Evolutionary conservation across 192 early-diverging fungal species (phyloP).

Genomic region (Coemansia sp.): DNA sequence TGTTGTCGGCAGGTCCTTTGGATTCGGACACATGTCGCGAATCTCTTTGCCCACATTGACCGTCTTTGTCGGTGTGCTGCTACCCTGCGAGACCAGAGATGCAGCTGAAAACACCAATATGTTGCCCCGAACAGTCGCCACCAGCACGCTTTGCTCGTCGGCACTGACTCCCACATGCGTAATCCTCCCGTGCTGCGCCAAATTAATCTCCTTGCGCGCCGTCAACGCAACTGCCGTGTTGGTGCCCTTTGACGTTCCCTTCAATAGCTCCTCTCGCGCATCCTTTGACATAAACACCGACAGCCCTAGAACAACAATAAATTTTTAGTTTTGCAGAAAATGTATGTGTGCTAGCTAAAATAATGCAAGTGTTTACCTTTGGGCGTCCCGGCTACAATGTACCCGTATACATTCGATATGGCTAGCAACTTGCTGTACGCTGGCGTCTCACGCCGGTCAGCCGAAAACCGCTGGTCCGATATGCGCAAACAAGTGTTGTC

Average conservation of each 20-base stretch:
- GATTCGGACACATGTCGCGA: slow-evolving; percentile 66
- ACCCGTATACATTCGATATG: slow-evolving; percentile 66
- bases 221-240: slow-evolving; percentile 32
- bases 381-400: slow-evolving; percentile 64
- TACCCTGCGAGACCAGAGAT: slow-evolving; percentile 26
- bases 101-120: slow-evolving; percentile 25
- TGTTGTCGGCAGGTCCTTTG: slow-evolving; percentile 48
- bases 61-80: slow-evolving; percentile 35
- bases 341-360: not conserved
- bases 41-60: slow-evolving; percentile 53
- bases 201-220: slow-evolving; percentile 31
- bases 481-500: slow-evolving; percentile 46
- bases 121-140: slow-evolving; percentile 18
- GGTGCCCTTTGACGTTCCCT: slow-evolving; percentile 33
- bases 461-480: slow-evolving; percentile 30
- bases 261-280: slow-evolving; percentile 32
- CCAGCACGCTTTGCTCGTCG: slow-evolving; percentile 32
- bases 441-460: slow-evolving; percentile 44
- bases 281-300: slow-evolving; percentile 38
- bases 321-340: too few relatives aligned
- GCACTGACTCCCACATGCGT: slow-evolving; percentile 31
- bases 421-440: slow-evolving; percentile 58
- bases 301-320: slow-evolving; percentile 6
- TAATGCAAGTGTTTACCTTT: slow-evolving; percentile 42
- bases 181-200: slow-evolving; percentile 44